These are phyloP conservation scores for Alternaria novae-zelandiae DNA, from an alignment of 2,329 filamentous ascomycete genomes.

Conservation along the genomic window DNA sequence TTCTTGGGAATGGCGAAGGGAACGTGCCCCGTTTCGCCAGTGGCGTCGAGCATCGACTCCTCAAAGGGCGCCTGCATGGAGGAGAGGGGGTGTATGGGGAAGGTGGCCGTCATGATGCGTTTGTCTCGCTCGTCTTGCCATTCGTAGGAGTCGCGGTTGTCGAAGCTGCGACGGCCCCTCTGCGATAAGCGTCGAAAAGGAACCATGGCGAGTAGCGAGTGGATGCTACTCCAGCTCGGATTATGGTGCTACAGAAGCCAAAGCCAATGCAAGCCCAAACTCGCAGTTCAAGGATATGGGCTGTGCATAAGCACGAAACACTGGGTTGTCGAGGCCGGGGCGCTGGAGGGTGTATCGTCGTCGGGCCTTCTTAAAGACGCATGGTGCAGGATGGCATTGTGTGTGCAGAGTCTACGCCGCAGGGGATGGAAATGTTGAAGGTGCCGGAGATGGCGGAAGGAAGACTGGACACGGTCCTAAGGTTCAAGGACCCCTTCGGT, in stretches of 20 bases:
- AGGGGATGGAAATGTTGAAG: slow-evolving; percentile 16
- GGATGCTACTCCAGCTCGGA: slow-evolving; percentile 27
- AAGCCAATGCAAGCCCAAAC: slow-evolving; percentile 23
- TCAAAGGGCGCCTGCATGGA: slow-evolving; percentile 82
- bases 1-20: slow-evolving; percentile 52
- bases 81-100: slow-evolving; percentile 72
- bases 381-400: slow-evolving; percentile 28
- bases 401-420: slow-evolving; percentile 15
- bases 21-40: slow-evolving; percentile 47
- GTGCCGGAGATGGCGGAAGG: slow-evolving; percentile 18
- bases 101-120: slow-evolving; percentile 43
- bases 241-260: slow-evolving; percentile 30
- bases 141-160: slow-evolving; percentile 35
- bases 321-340: slow-evolving; percentile 5
- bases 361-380: slow-evolving; percentile 27
- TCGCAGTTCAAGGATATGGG: slow-evolving; percentile 26
- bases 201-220: slow-evolving; percentile 25
- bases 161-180: slow-evolving; percentile 25
- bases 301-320: slow-evolving; percentile 37
- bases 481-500: slow-evolving; percentile 17
- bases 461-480: slow-evolving; percentile 20
- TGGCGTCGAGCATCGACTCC: slow-evolving; percentile 78
- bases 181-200: slow-evolving; percentile 31
- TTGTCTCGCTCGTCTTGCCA: slow-evolving; percentile 43
- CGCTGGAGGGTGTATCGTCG: slow-evolving; percentile 6